phyloP scores from a whole-genome alignment of 306 rosid species.

The Luffa aegyptiaca region DNA sequence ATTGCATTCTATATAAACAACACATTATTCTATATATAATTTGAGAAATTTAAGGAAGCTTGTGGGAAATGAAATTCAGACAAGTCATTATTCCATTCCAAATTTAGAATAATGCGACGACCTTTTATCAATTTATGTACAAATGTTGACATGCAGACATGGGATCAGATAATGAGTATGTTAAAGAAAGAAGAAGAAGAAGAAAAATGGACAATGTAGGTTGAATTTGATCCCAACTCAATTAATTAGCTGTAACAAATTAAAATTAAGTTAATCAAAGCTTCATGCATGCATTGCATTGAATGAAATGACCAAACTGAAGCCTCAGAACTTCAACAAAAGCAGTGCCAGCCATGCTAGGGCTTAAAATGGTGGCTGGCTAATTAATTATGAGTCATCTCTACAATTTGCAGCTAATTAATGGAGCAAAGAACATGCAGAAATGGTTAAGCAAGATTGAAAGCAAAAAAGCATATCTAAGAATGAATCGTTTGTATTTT shows the following conservation, averaged over 20 bases:
- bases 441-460: neutral
- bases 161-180: neutral
- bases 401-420: neutral
- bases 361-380: neutral
- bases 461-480: neutral
- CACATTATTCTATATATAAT: neutral
- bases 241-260: neutral
- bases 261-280: neutral
- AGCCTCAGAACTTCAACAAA: neutral
- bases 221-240: neutral
- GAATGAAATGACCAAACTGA: neutral
- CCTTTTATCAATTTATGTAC: neutral
- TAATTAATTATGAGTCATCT: neutral
- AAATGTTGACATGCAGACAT: neutral
- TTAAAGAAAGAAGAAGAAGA: neutral
- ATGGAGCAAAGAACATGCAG: neutral
- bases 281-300: neutral
- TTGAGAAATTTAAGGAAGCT: neutral
- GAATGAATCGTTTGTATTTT: neutral
- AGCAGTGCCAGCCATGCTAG: neutral
- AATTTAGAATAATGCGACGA: neutral
- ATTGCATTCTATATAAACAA: neutral
- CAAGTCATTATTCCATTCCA: neutral
- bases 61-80: neutral
- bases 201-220: neutral